Base-by-base conservation (phyloP, 306 rosid species). In the Glycine soja region DNA sequence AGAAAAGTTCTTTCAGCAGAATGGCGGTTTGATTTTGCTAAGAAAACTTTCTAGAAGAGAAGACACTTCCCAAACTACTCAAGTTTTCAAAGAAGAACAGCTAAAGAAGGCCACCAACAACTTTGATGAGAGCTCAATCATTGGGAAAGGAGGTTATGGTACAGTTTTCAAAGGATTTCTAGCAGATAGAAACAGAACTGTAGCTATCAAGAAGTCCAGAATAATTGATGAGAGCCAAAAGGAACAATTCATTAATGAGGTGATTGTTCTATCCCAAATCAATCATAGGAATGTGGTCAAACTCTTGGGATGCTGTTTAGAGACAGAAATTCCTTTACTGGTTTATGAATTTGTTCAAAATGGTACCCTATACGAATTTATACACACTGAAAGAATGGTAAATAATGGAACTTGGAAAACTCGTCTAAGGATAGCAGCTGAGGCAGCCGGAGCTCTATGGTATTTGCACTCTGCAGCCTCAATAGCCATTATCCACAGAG, bases 291-390 rank as follows among this genome's bases (percentile, higher is more conserved):
- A 88, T 72, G 86, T 87, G 51, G 90, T 84, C 2, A 79, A 70
- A 45, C 87, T 90, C 18, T 77, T 90, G 1, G 93, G 91, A 0
- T 89, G 93, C 30, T 89, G 90, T 76, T 51, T 87, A 6, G 89
- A 87, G 38, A 83, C 79, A 0, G 61, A 87, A 79, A 85, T 85
- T 6, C 92, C 90, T 50, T 68, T 79, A 7, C 43, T 89, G 18
- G 92, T 89, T 12, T 89, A 87, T 30, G 90, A 89, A 72, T 89
- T 85, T 67, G 61, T 85, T 4, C 32, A 46, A 1, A 79, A 87
- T 1, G 88, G 87, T 1, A 83, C 89, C 2, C 89, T 89, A 1
- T 78, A 10, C 19, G 56, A 85, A 1, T 75, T 79, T 53, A 34
- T 87, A n/a, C 82, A 81, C 48, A 53, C 71, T 3, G 40, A 56